A percentile compares a stretch with the other conserved stretches of the same genome.
phyloP scores from a whole-genome alignment of 352 stramenopile genomes.

The Phytophthora litchii region DNA sequence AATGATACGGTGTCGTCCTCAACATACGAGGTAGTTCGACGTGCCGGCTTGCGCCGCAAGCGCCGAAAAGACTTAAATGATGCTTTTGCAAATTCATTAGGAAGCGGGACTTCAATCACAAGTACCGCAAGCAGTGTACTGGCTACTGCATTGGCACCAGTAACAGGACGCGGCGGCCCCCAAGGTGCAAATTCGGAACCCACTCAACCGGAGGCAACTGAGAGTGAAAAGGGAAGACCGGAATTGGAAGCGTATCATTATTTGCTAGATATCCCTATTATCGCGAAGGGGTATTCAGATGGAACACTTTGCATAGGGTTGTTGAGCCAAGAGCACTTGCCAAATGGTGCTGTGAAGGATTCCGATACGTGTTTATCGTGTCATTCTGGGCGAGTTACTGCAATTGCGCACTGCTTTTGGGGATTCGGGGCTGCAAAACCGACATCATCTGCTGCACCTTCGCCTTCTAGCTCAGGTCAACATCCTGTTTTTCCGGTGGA shows the following conservation, averaged over 20 bases:
- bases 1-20: constrained; percentile 41
- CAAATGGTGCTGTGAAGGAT: constrained; percentile 9
- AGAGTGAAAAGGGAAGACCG: constrained; percentile 1
- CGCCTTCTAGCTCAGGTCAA: constrained; percentile 5
- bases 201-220: constrained; percentile 6
- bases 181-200: constrained; percentile 6
- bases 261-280: constrained; percentile 66
- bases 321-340: constrained; percentile 33
- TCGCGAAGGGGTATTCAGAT: constrained; percentile 55
- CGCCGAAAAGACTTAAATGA: constrained; percentile 28
- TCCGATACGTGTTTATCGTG: constrained; percentile 28
- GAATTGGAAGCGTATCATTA: constrained; percentile 29
- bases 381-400: constrained; percentile 50
- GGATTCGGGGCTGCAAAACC: constrained; percentile 3
- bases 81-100: background rate
- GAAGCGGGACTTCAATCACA: constrained; percentile 19
- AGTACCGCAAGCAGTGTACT: constrained; percentile 29
- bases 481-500: constrained; percentile 3
- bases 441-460: background rate
- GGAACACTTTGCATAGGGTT: constrained; percentile 42
- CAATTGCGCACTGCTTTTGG: constrained; percentile 59
- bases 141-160: constrained; percentile 35
- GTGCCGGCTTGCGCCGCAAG: constrained; percentile 36
- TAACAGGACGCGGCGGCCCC: constrained; percentile 17
- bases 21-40: constrained; percentile 33